Evolutionary conservation across 257 asterid genomes (phyloP).

Genomic region (Petunia axillaris): DNA sequence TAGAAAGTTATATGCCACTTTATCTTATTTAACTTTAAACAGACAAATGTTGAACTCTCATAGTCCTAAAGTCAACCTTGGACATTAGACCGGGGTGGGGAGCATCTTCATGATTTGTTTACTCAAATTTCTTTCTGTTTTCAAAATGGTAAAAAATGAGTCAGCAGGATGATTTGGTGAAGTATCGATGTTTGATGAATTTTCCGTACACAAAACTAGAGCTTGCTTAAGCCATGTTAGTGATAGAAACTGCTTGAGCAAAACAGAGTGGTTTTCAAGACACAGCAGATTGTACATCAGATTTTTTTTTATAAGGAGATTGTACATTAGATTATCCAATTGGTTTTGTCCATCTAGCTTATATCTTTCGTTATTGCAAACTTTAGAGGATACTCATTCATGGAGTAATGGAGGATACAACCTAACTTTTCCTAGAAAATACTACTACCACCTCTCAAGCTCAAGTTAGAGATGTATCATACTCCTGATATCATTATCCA

Average conservation of each 20-base stretch:
- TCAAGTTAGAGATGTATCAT: conserved; percentile 11
- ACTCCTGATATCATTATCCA: not conserved
- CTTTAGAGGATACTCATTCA: not conserved
- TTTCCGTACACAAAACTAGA: not conserved
- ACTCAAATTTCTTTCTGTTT: not conserved
- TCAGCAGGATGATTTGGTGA: not conserved
- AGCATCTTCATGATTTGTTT: not conserved
- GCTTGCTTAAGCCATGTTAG: not conserved
- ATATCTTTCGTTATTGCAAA: not conserved
- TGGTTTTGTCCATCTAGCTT: not conserved
- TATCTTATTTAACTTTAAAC: not conserved
- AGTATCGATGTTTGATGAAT: not conserved
- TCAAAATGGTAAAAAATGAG: not conserved
- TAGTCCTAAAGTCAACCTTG: conserved; percentile 6
- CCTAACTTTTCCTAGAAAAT: not conserved
- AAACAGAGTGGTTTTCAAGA: not conserved
- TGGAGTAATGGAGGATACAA: not conserved
- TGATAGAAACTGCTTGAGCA: conserved; percentile 5
- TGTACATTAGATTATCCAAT: not conserved
- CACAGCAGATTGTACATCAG: not conserved
- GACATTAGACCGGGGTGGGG: not conserved
- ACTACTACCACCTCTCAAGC: not conserved
- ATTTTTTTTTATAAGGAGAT: not conserved
- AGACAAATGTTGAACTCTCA: not conserved
- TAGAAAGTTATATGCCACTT: not conserved